Base-by-base conservation (phyloP, 495 filamentous ascomycete species). In the Talaromyces adpressus region DNA sequence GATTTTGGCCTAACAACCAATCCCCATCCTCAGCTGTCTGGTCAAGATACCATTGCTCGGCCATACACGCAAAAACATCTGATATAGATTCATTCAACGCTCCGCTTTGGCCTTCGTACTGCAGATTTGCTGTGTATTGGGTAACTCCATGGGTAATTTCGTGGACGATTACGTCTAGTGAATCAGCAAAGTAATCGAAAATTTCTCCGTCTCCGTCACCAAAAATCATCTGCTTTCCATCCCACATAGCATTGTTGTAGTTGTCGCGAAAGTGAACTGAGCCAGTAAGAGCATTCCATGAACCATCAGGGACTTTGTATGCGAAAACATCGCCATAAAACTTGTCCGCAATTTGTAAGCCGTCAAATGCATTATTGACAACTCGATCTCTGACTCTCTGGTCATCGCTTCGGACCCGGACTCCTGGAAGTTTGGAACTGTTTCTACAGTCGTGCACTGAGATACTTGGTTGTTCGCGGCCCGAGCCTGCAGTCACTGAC, bases 1-100 rank as follows among this genome's bases (percentile, higher is more conserved):
- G n/a, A n/a, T n/a, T n/a, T n/a, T n/a, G n/a, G n/a, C 81, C 82
- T 61, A 83, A 77, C 9, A 83, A 66, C 82, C 82, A 84, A 14
- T 41, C 36, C 6, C 6, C 6, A 6, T 41, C 6, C 6, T 41
- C 36, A 6, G 36, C 36, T 27, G 77, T 71, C 69, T 79, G 75
- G 41, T 78, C 62, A 63, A 77, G 67, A 20, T 73, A 67, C 66
- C 68, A 72, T 72, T 84, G 82, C 74, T 81, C 78, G 65, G 81
- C 70, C 80, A 85, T 82, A 66, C 75, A 73, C 62, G 75, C 81
- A 63, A 84, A 84, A 18, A 79, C 75, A 64, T 85, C 82, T 7
- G 80, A 77, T 39, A 82, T 62, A 63, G 77, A 76, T 69, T 85
- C 82, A 69, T 83, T 84, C 25, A 84, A 71, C 3, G 80, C 79